These are phyloP conservation scores for Amphichorda felina DNA, from an alignment of 2,329 filamentous ascomycete species.

Conservation along the genomic window DNA sequence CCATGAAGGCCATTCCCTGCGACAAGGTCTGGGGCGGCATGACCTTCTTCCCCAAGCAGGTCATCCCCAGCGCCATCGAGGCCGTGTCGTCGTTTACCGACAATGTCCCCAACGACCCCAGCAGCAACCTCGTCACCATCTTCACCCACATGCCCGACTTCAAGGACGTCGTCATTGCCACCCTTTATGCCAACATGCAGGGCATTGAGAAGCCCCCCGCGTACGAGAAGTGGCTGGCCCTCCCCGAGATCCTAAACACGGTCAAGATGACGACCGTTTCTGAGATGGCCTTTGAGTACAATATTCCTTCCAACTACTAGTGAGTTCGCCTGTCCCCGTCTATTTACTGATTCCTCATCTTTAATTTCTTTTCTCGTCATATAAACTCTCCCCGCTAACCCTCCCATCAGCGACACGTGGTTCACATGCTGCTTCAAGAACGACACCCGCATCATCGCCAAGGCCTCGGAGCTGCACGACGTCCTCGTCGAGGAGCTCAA, in stretches of 20 bases:
- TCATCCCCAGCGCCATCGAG: neutral
- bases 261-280: neutral
- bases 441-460: constrained; percentile 6
- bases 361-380: too few species aligned
- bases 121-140: neutral
- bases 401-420: constrained; percentile 1
- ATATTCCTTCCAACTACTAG: neutral
- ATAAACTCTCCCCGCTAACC: neutral
- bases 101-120: neutral
- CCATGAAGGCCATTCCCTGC: constrained; percentile 4
- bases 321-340: neutral
- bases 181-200: neutral
- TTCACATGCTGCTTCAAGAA: constrained; percentile 7
- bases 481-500: constrained; percentile 4
- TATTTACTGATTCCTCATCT: too few species aligned
- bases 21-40: constrained; percentile 1
- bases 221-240: neutral
- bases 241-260: neutral
- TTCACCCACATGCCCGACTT: neutral
- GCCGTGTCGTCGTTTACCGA: neutral
- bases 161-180: neutral
- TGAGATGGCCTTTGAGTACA: neutral
- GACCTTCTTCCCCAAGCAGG: neutral
- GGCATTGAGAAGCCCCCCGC: constrained; percentile 1
- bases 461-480: constrained; percentile 6